These are phyloP conservation scores for Decorospora gaudefroyi DNA, from an alignment of 2,329 filamentous ascomycete genomes.

Conservation along the genomic window DNA sequence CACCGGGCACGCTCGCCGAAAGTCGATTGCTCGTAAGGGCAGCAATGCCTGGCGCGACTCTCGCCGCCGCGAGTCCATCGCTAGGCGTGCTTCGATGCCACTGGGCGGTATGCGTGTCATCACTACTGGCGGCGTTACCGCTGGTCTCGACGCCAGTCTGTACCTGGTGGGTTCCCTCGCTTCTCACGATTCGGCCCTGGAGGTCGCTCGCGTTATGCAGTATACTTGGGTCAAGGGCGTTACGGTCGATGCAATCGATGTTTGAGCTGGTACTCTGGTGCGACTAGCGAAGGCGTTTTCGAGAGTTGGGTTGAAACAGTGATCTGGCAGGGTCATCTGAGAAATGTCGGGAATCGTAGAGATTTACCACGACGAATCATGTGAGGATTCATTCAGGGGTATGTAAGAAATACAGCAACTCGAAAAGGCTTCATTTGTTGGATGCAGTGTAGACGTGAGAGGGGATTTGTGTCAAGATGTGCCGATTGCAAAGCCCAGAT, in stretches of 20 bases:
- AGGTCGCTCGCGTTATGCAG: slow-evolving; percentile 76
- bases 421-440: too few relatives aligned
- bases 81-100: slow-evolving; percentile 75
- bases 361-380: slow-evolving; percentile 38
- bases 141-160: slow-evolving; percentile 80
- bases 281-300: slow-evolving; percentile 34
- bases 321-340: slow-evolving; percentile 29
- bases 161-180: slow-evolving; percentile 85
- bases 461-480: too few relatives aligned
- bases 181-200: slow-evolving; percentile 73
- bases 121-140: slow-evolving; percentile 76
- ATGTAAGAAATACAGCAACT: slow-evolving; percentile 17
- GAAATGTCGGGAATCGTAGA: slow-evolving; percentile 32
- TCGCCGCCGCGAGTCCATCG: slow-evolving; percentile 79
- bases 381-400: slow-evolving; percentile 33
- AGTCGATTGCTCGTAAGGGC: slow-evolving; percentile 68
- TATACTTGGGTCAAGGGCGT: slow-evolving; percentile 85
- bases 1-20: slow-evolving; percentile 46
- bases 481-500: too few relatives aligned
- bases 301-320: slow-evolving; percentile 23
- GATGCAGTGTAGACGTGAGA: too few relatives aligned
- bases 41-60: slow-evolving; percentile 80
- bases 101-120: slow-evolving; percentile 72
- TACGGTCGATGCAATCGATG: slow-evolving; percentile 82
- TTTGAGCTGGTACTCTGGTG: slow-evolving; percentile 56